Evolutionary conservation across 1,284 basidiomycete genomes (phyloP).

Genomic region (Neonothopanus nambi): DNA sequence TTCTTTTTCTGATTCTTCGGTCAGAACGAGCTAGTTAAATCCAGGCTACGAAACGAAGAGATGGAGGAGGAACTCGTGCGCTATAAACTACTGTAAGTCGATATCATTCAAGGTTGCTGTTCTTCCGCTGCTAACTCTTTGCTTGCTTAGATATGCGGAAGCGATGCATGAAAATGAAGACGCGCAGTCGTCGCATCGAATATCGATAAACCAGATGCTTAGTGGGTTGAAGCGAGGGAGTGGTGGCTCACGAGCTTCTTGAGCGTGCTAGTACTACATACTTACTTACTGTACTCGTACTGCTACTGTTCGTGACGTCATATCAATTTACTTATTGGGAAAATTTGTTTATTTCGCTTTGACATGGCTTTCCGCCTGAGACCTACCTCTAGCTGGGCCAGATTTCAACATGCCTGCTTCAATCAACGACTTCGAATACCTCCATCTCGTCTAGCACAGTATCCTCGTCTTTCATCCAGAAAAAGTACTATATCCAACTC

Average conservation of each 20-base stretch:
- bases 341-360: too few species aligned
- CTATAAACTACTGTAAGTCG: conserved; percentile 88
- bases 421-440: not conserved
- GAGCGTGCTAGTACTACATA: not conserved
- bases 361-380: not conserved
- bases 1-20: conserved; percentile 1
- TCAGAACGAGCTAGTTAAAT: conserved; percentile 88
- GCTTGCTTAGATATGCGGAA: conserved; percentile 73
- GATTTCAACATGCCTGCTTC: not conserved
- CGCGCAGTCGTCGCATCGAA: conserved; percentile 70
- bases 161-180: conserved; percentile 85
- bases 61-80: conserved; percentile 88
- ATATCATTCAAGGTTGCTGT: conserved; percentile 16
- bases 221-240: conserved; percentile 15
- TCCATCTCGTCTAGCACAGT: not conserved
- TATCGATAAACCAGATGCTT: conserved; percentile 39
- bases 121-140: conserved; percentile 6
- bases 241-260: conserved; percentile 11
- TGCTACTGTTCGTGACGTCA: too few species aligned
- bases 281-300: too few species aligned
- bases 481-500: not conserved
- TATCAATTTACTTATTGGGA: too few species aligned
- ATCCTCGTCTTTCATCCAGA: not conserved
- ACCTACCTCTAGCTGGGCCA: not conserved
- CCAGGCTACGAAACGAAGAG: conserved; percentile 85